Evolutionary conservation across 148 eudicot species (phyloP).

Genomic region (Spergularia bocconei): DNA sequence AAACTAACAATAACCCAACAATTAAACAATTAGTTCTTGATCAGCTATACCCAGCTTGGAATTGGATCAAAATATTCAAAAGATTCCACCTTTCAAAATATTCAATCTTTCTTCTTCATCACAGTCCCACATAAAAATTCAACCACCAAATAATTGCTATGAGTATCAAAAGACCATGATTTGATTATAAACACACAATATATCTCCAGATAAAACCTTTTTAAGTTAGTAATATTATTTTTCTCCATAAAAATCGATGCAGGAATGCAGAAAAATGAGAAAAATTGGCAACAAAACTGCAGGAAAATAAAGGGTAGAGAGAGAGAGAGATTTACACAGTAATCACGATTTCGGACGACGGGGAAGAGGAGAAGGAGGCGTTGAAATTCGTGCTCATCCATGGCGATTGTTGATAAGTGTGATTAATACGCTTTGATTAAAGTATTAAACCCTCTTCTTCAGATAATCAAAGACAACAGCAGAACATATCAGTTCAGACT

Average conservation of each 20-base stretch:
- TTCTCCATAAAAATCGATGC: background rate
- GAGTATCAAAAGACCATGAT: background rate
- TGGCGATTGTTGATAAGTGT: background rate
- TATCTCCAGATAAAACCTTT: background rate
- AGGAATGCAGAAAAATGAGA: background rate
- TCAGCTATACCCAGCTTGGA: too few relatives aligned
- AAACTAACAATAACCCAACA: background rate
- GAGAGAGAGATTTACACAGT: slow-evolving; percentile 39
- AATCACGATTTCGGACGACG: slow-evolving; percentile 61
- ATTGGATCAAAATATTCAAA: too few relatives aligned
- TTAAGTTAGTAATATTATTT: background rate
- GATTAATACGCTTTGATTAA: background rate
- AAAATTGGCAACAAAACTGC: background rate
- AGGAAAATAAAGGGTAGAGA: background rate
- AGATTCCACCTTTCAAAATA: too few relatives aligned
- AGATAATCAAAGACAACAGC: too few relatives aligned
- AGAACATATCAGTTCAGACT: background rate
- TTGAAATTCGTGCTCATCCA: slow-evolving; percentile 70
- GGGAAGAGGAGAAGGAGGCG: slow-evolving; percentile 69
- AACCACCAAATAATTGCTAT: background rate
- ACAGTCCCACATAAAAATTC: background rate
- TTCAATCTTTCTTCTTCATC: background rate
- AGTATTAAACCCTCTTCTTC: too few relatives aligned
- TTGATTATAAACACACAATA: background rate
- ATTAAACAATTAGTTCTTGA: background rate